Conservation (phyloP, 441 rosid genomes). For the Bocquillonia castaneifolia region DNA sequence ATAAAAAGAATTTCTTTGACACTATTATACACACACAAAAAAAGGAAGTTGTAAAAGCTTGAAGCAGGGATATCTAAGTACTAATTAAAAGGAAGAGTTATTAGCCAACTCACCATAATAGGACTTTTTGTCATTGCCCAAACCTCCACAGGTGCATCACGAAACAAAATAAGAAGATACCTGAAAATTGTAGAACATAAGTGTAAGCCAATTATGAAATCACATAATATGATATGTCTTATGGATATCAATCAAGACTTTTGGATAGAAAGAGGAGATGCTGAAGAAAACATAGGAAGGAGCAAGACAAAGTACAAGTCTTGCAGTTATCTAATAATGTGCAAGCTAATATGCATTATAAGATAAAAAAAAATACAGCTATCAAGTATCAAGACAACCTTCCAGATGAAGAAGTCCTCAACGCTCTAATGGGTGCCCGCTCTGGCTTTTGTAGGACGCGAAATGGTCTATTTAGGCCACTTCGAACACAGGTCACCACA, state of each 20-base stretch:
- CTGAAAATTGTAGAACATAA: conserved; percentile 35
- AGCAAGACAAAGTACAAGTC: not conserved
- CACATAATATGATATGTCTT: not conserved
- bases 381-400: conserved; percentile 49
- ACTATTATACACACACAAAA: too few relatives aligned
- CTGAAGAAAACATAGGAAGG: not conserved
- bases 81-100: conserved; percentile 17
- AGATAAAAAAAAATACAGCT: conserved; percentile 13
- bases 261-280: not conserved
- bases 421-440: conserved; percentile 88
- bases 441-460: conserved; percentile 95
- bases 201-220: conserved; percentile 7
- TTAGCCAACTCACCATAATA: conserved; percentile 63
- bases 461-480: conserved; percentile 85
- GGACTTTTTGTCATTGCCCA: conserved; percentile 99
- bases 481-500: conserved; percentile 87
- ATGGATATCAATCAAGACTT: not conserved
- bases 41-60: conserved; percentile 7
- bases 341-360: conserved; percentile 5
- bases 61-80: not conserved
- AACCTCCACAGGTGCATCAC: conserved; percentile 97
- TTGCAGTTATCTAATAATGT: not conserved
- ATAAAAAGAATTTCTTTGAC: conserved; percentile 1
- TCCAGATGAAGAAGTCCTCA: conserved; percentile 94
- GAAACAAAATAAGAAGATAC: conserved; percentile 93